Evolutionary conservation across 345 rosid genomes (phyloP), one percentile per base, ranked within the genome.

Genomic region (Limnanthes douglasii): DNA sequence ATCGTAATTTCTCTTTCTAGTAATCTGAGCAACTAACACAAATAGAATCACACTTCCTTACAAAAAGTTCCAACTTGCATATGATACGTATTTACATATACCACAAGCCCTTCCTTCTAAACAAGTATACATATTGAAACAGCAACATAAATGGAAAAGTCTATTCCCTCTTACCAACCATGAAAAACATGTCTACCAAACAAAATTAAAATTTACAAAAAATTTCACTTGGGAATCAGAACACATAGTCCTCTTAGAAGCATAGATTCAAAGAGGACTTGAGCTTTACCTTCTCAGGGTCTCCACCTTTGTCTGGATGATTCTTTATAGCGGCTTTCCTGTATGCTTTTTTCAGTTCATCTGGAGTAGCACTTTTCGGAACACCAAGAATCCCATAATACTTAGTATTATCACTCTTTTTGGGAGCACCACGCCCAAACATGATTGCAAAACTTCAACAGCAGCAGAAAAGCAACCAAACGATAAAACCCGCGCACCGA

Each of bases 301-400:
- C 76, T 44, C 82, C 82, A 42, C 76, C 76, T 53, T 69, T 73
- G 47, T 73, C 82, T 2, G 76, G 82, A 60, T 73, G 82, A 44
- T 73, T 73, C 57, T 65, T 66, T 21, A 73, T 66, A 19, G 82
- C 70, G 43, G 73, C 52, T 51, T 69, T 73, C 45, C 29, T 60
- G 28, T 73, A 73, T 14, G 82, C 76, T 61, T 69, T 73, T 64
- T 69, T 69, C 42, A 73, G 39, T 20, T 73, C 76, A 60, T 69
- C 82, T 31, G 47, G 66, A 32, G 32, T 56, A 4, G 76, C 66
- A 37, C 30, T 57, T 31, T 45, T 69, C 5, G 76, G 16, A 32
- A 73, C 66, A 26, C 73, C 76, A 39, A 73, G 76, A 33, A 59
- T 36, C 24, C 54, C 66, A 15, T 65, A 65, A 22, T 32, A 66